phyloP scores from a whole-genome alignment of 768 basidiomycete genomes.

The Megacollybia marginata region DNA sequence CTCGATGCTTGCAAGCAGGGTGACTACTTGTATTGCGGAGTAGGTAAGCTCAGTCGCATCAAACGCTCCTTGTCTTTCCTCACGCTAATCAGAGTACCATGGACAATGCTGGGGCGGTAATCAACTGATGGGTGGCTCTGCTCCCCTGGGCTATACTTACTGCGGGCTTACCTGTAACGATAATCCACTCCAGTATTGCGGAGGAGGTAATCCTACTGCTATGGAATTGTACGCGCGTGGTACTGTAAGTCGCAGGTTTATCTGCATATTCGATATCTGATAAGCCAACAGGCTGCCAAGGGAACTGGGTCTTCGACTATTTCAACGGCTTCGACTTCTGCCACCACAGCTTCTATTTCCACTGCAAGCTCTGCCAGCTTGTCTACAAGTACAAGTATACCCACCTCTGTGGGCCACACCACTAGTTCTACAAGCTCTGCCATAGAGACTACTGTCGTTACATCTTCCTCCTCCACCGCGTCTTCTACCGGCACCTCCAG shows the following conservation, averaged over 20 bases:
- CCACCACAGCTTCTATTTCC: background rate
- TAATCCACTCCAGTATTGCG: background rate
- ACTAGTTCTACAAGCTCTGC: background rate
- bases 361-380: background rate
- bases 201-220: background rate
- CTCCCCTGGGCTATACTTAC: background rate
- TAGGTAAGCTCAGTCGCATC: background rate
- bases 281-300: background rate
- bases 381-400: background rate
- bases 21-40: background rate
- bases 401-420: background rate
- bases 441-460: background rate
- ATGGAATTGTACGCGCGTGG: background rate
- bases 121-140: background rate
- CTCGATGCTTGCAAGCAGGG: background rate
- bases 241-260: background rate
- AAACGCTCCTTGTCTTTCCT: background rate
- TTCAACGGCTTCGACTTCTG: background rate
- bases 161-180: background rate
- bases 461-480: background rate
- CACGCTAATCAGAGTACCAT: background rate
- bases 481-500: background rate
- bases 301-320: background rate
- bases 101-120: background rate
- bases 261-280: background rate